Evolutionary conservation across 352 stramenopile genomes (phyloP).

Genomic region (Phytophthora europaea): DNA sequence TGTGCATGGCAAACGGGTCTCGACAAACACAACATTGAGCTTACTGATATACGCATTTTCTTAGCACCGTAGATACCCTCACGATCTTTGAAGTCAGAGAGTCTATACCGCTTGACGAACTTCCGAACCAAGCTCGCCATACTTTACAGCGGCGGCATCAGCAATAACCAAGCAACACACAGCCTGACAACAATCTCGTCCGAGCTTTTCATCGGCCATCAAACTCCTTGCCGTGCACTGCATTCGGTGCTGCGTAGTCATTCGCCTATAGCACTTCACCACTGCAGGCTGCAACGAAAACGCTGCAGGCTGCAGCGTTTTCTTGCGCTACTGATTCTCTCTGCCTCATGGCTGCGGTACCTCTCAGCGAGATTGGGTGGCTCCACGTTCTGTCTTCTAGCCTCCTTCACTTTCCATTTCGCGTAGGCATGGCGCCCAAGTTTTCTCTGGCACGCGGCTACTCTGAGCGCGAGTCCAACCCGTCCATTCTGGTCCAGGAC

Average conservation of each 20-base stretch:
- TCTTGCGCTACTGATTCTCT: constrained; percentile 27
- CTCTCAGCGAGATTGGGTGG: constrained; percentile 3
- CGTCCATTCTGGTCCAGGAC: constrained; percentile 33
- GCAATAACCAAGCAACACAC: not conserved
- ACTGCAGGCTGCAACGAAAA: not conserved
- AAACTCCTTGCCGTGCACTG: not conserved
- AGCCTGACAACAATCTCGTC: not conserved
- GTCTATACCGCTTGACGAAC: constrained; percentile 9
- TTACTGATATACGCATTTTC: not conserved
- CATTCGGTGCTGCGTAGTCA: not conserved
- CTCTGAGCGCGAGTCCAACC: constrained; percentile 8
- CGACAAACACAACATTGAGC: not conserved
- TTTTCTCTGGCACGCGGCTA: constrained; percentile 2
- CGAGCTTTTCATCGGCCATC: not conserved
- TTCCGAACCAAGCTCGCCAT: not conserved
- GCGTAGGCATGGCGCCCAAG: constrained; percentile 15
- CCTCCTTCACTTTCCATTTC: constrained; percentile 21
- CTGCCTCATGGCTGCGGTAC: constrained; percentile 7
- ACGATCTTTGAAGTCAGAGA: not conserved
- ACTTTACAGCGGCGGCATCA: not conserved
- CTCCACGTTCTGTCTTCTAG: constrained; percentile 27
- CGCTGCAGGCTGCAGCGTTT: not conserved
- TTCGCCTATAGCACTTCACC: not conserved
- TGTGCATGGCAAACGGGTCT: not conserved
- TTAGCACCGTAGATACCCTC: not conserved